A percentile compares a stretch with the other conserved stretches of the same genome.
phyloP scores from a whole-genome alignment of 1,284 basidiomycete genomes.

The Moesziomyces parantarcticus region DNA sequence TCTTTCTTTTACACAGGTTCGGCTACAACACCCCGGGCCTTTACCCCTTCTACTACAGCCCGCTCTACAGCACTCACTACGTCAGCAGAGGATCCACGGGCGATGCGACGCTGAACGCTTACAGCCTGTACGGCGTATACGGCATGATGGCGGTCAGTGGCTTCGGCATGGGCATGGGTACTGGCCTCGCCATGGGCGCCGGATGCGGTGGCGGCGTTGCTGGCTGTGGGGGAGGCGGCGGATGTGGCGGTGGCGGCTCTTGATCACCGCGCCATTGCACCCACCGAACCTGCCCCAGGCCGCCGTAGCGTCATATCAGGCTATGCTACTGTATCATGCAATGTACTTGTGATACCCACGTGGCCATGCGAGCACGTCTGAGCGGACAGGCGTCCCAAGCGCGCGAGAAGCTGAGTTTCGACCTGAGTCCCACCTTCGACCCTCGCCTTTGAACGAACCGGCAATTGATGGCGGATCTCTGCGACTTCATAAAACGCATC shows the following conservation, averaged over 20 bases:
- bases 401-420: too few relatives aligned
- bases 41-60: constrained; percentile 42
- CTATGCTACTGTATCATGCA: too few relatives aligned
- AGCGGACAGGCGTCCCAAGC: too few relatives aligned
- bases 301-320: too few relatives aligned
- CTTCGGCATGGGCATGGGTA: constrained; percentile 14
- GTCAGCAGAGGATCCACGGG: constrained; percentile 27
- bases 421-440: too few relatives aligned
- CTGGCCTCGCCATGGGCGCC: constrained; percentile 4
- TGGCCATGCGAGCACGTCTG: too few relatives aligned
- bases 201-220: constrained; percentile 13
- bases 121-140: constrained; percentile 31
- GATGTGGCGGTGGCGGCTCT: constrained; percentile 11
- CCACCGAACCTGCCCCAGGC: too few relatives aligned
- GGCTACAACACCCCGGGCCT: constrained; percentile 45
- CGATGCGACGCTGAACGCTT: constrained; percentile 27
- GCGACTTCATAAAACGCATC: too few relatives aligned
- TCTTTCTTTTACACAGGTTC: constrained; percentile 9
- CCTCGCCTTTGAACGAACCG: too few relatives aligned
- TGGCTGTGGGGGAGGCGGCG: constrained; percentile 12
- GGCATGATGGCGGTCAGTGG: constrained; percentile 30
- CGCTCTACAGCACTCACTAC: constrained; percentile 21
- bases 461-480: too few relatives aligned
- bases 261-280: background rate
- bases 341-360: too few relatives aligned